Evolutionary conservation across 495 filamentous ascomycete genomes (phyloP), one percentile per base, ranked within the genome.

Genomic region (Tuber aestivum): DNA sequence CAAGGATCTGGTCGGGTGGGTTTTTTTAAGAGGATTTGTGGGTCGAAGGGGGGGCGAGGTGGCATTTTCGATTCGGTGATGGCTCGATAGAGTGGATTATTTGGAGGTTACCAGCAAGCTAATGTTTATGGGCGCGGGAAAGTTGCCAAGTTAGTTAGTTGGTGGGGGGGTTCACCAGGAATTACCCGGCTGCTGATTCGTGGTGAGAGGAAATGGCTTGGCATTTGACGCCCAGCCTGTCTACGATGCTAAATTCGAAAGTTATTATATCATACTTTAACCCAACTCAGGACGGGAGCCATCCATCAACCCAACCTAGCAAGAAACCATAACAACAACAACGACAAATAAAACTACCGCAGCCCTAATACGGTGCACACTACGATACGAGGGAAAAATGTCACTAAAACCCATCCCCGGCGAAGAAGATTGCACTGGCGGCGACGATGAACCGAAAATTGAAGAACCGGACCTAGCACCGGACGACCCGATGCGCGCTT

Each of bases 401-500:
- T 79, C 80, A 40, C 73, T 82, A 35, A 79, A 80, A 65, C 75
- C 72, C 27, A 65, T 82, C 40, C 80, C 80, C 10, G 80, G 71
- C 12, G 81, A 80, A 70, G 73, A 70, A 27, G 70, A 69, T 35
- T 21, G 41, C 6, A 45, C 70, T 0, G 71, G 56, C 3, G 50
- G 41, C 9, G 90, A 88, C 40, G 91, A 92, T 71, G 91, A 94
- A 74, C 84, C 86, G 70, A 82, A 85, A 74, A 83, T 89, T 40
- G 88, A 90, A 74, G 85, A 84, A 27, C 84, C 86, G 23, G 77
- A 78, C 23, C 78, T 89, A 35, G 84, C 86, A 32, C 82, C 83
- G 41, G 91, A 95, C 84, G 93, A 97, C 73, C 90, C 90, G 41
- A 89, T 97, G 87, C 91, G 92, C 75, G 87, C 89, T 42, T 95